Base-by-base conservation (phyloP, 805 yeast species). In the Lipomyces sp. region DNA sequence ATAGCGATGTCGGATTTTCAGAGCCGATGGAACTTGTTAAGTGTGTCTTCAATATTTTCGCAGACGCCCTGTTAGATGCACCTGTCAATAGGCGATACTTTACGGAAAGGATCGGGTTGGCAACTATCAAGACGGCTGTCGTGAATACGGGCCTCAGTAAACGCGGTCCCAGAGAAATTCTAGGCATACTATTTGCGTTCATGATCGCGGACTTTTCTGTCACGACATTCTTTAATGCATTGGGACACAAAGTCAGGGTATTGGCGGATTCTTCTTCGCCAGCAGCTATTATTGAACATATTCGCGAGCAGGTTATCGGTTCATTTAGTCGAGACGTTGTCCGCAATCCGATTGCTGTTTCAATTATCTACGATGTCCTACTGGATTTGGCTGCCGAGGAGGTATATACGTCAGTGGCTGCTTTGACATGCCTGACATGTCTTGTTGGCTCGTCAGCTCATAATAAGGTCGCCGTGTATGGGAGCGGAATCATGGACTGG, bases 11-110 rank as follows among this genome's bases (percentile, higher is more conserved):
- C n/a, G 70, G 63, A 62, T 67, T 67, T 45, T 64, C 70, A 13
- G 73, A 71, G 53, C 59, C 71, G n/a, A 61, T 65, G 24, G 73
- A 71, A 56, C 63, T 71, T 4, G 60, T 71, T 10, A 71, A 71
- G 53, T 66, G 70, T 42, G 55, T 68, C 6, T 66, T 71, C 62
- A 66, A 69, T 56, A 64, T 71, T 32, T 57, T 71, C 45, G 66
- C 73, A 15, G 63, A 62, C 35, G 71, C 73, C 6, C 48, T 71
- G 37, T 39, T 55, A 7, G 55, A 54, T 30, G 53, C 63, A n/a
- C 37, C 62, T 6, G 34, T 29, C 35, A 71, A 71, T 58, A 57
- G 55, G 32, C 63, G 67, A 42, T 68, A 68, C 51, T 63, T 69
- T 34, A 15, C 53, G 13, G 72, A 69, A 18, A 56, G 53, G 48